Base-by-base conservation (phyloP, 345 rosid genomes). In the Cardamine occulta region DNA sequence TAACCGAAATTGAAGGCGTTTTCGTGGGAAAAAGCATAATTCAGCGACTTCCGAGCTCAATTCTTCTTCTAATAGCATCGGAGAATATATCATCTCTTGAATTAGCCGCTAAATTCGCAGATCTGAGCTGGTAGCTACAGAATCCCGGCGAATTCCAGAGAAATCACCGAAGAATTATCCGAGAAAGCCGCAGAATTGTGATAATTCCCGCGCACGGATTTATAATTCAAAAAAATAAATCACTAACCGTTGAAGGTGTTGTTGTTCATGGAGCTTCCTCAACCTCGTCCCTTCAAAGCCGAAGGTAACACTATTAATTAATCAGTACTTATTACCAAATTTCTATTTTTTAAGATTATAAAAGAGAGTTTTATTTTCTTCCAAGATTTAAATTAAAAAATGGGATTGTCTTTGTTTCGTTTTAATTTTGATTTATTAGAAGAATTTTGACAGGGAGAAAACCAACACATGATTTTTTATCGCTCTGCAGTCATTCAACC, bases 381-480 rank as follows among this genome's bases (percentile, higher is more conserved):
- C 4, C 76, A 7, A 8, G 34, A n/a, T 23, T 44, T 58, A 1
- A 28, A 14, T 58, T 60, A 32, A 21, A 49, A 56, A 14, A 3
- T 3, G 12, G 17, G 40, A 60, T 48, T 40, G 31, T 67, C 2
- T 44, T 10, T 71, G 9, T 62, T 42, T 23, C 19, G 23, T 58
- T 79, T 60, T 45, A 35, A 74, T 28, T 74, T 80, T 67, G 79
- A 75, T 80, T 63, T 66, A 31, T 62, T 40, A 77, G 82, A 84
- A 68, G 82, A 66, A 74, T 73, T 81, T 82, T 28, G 56, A 75
- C 92, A 95, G 98, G 94, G 74, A 89, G 88, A 82, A 87, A 93
- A 87, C 84, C 97, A 77, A 86, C 89, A 26, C 94, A 88, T 47
- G 97, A 95, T 83, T 93, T 93, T 84, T 86, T 93, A 57, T 89